A percentile compares a stretch with the other conserved stretches of the same genome.
Evolutionary conservation across 129 eudicot species (phyloP).

Genomic region (Glebionis coronaria): DNA sequence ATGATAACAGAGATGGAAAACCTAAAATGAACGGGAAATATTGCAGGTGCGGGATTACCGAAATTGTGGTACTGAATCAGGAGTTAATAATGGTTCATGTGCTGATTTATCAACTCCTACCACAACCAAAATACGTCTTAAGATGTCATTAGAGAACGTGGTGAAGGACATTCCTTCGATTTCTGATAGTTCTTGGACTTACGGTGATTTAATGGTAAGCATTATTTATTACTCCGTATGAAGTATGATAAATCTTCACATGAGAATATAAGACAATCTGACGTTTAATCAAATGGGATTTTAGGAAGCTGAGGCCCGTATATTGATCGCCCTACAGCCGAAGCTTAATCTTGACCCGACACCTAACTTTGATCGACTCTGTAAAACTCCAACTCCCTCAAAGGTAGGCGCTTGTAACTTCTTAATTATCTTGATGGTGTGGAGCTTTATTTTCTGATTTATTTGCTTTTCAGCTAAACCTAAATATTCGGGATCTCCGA

Average conservation of each 20-base stretch:
- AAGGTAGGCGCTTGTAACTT: conserved; percentile 45
- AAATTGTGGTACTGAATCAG: conserved; percentile 51
- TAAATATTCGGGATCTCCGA: conserved; percentile 47
- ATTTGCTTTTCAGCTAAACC: conserved; percentile 49
- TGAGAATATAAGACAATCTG: conserved; percentile 9
- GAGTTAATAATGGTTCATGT: conserved; percentile 40
- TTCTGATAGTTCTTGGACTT: conserved; percentile 84
- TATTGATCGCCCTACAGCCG: conserved; percentile 78
- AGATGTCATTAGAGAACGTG: conserved; percentile 84
- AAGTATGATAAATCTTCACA: neutral
- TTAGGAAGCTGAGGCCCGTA: conserved; percentile 91
- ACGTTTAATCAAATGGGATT: conserved; percentile 16
- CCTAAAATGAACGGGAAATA: neutral
- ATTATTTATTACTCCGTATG: conserved; percentile 17
- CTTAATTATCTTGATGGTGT: conserved; percentile 1
- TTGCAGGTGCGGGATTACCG: conserved; percentile 86
- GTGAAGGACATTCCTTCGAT: conserved; percentile 89
- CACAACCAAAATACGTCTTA: conserved; percentile 58
- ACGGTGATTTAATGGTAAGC: conserved; percentile 95
- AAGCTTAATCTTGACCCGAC: conserved; percentile 70
- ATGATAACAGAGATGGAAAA: too few species aligned
- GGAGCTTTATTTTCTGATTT: neutral
- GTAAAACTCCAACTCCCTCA: conserved; percentile 35
- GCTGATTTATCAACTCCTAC: conserved; percentile 35
- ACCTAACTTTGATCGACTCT: conserved; percentile 70